These are phyloP conservation scores for Endocarpon pusillum DNA, from an alignment of 495 filamentous ascomycete genomes.

Conservation along the genomic window DNA sequence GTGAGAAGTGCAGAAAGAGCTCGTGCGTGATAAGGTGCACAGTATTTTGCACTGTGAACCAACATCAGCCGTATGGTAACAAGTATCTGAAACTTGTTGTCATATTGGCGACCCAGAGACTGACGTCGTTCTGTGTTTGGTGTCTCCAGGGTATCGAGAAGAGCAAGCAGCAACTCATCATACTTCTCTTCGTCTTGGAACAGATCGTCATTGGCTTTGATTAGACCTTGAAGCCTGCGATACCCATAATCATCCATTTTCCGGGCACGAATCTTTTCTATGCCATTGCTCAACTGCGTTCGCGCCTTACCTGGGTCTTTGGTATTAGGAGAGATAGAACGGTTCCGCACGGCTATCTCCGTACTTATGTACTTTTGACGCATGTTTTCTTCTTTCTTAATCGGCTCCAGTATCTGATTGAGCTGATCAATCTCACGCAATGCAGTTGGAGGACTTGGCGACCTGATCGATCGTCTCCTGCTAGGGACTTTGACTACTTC, in stretches of 20 bases:
- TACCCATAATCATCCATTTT: conserved; percentile 76
- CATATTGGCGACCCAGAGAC: conserved; percentile 36
- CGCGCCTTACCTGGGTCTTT: conserved; percentile 30
- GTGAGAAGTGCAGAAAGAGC: conserved; percentile 50
- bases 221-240: conserved; percentile 67
- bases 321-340: conserved; percentile 22
- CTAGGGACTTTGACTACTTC: too few relatives aligned
- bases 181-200: conserved; percentile 41
- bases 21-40: conserved; percentile 44
- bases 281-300: conserved; percentile 56
- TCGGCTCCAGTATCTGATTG: too few relatives aligned
- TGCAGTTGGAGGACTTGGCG: too few relatives aligned
- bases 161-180: conserved; percentile 49
- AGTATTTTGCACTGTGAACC: conserved; percentile 42
- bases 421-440: too few relatives aligned
- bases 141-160: conserved; percentile 60
- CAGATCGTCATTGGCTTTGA: conserved; percentile 46
- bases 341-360: too few relatives aligned
- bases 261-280: conserved; percentile 49
- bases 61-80: conserved; percentile 66
- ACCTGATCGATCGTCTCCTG: too few relatives aligned
- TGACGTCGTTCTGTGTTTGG: conserved; percentile 20
- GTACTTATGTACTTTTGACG: too few relatives aligned
- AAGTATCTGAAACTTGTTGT: conserved; percentile 71
- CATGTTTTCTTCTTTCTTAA: too few relatives aligned